Evolutionary conservation across 2,329 filamentous ascomycete species (phyloP).

Genomic region (Delphinella strobiligena): DNA sequence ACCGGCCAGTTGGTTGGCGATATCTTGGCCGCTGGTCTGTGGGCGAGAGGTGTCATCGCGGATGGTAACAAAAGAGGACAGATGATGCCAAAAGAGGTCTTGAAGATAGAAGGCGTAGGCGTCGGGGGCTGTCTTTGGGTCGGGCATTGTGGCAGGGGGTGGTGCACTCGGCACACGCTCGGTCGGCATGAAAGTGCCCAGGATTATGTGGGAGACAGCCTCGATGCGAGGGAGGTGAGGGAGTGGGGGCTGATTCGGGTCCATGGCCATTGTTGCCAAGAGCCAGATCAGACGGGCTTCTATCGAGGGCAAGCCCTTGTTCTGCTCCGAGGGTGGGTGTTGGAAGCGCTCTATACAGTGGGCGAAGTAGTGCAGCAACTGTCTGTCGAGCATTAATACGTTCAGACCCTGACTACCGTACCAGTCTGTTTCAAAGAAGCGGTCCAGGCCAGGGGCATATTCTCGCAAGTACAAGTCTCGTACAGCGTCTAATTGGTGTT

Average conservation of each 20-base stretch:
- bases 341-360: slow-evolving; percentile 44
- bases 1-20: slow-evolving; percentile 37
- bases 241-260: slow-evolving; percentile 34
- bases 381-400: neutral
- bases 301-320: slow-evolving; percentile 32
- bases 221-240: slow-evolving; percentile 55
- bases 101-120: slow-evolving; percentile 15
- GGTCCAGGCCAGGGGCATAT: slow-evolving; percentile 62
- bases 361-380: slow-evolving; percentile 52
- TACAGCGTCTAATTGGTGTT: slow-evolving; percentile 61
- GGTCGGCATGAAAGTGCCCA: slow-evolving; percentile 58
- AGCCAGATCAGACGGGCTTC: slow-evolving; percentile 51
- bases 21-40: slow-evolving; percentile 2
- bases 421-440: slow-evolving; percentile 75
- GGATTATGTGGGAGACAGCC: slow-evolving; percentile 65
- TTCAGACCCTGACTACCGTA: slow-evolving; percentile 39
- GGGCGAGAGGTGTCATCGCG: slow-evolving; percentile 37
- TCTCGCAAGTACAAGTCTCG: slow-evolving; percentile 62
- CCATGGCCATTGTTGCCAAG: slow-evolving; percentile 37
- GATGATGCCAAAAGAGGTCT: slow-evolving; percentile 59
- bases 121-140: slow-evolving; percentile 9
- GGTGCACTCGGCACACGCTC: slow-evolving; percentile 38
- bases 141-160: slow-evolving; percentile 19
- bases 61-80: slow-evolving; percentile 60
- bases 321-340: slow-evolving; percentile 1